phyloP scores from a whole-genome alignment of 2,329 filamentous ascomycete genomes.

The Capronia coronata region DNA sequence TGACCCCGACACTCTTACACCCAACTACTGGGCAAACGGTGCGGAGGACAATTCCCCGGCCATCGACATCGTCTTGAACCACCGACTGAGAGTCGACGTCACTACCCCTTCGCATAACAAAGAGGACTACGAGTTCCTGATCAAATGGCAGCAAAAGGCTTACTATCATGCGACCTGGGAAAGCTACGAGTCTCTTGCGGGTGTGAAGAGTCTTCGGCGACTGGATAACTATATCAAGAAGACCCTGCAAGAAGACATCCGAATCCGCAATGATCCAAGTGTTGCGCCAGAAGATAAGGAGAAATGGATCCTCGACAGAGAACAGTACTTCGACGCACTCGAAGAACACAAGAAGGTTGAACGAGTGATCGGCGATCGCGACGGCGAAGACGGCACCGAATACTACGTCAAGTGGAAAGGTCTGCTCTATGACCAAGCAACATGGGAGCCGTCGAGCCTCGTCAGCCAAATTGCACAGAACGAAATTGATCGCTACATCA shows the following conservation, averaged over 20 bases:
- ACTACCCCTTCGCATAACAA: conserved; percentile 40
- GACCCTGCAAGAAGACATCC: conserved; percentile 70
- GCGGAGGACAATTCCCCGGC: conserved; percentile 73
- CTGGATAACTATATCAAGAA: conserved; percentile 94
- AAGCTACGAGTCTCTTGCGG: conserved; percentile 63
- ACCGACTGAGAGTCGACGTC: conserved; percentile 66
- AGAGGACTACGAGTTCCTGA: conserved; percentile 80
- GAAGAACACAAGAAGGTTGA: conserved; percentile 90
- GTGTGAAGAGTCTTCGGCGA: conserved; percentile 77
- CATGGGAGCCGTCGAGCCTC: conserved; percentile 76
- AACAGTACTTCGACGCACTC: conserved; percentile 79
- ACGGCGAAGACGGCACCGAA: conserved; percentile 72
- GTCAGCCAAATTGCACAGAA: conserved; percentile 73
- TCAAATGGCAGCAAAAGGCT: conserved; percentile 96
- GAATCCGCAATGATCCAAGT: conserved; percentile 66
- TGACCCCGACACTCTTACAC: conserved; percentile 55
- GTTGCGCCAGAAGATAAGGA: conserved; percentile 79
- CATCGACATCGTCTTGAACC: conserved; percentile 85
- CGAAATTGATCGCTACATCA: conserved; percentile 85
- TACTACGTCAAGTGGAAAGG: conserved; percentile 98
- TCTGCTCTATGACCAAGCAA: conserved; percentile 86
- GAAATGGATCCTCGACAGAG: conserved; percentile 90
- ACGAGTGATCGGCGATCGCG: conserved; percentile 76
- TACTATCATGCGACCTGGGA: conserved; percentile 97
- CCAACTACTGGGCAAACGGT: conserved; percentile 63